phyloP scores from a whole-genome alignment of 768 basidiomycete species.

The Leccinum longicurvipes region DNA sequence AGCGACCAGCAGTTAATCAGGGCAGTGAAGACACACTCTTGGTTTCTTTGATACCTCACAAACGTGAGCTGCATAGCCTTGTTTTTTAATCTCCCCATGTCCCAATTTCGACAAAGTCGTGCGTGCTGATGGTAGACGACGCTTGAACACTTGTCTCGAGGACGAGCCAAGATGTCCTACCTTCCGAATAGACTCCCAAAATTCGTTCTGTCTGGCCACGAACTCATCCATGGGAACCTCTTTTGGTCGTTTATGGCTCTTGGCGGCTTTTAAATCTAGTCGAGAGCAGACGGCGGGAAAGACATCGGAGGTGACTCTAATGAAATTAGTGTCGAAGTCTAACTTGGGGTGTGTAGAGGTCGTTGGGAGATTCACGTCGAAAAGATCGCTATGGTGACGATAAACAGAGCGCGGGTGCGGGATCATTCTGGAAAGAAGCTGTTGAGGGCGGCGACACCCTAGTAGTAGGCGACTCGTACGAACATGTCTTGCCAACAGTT shows the following conservation, averaged over 20 bases:
- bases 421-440: slow-evolving; percentile 3
- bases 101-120: background rate
- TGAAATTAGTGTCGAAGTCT: rapidly evolving
- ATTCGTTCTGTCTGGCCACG: background rate
- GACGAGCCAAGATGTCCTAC: background rate
- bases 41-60: slow-evolving; percentile 1
- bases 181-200: background rate
- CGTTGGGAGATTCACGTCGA: background rate
- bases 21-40: slow-evolving; percentile 9
- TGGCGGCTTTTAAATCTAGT: background rate
- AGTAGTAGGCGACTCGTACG: background rate
- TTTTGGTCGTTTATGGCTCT: background rate
- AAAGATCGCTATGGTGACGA: background rate
- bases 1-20: background rate
- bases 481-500: slow-evolving; percentile 10
- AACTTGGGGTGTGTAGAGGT: background rate
- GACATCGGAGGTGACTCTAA: background rate
- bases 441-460: background rate
- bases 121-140: slow-evolving; percentile 6
- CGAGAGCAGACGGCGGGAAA: background rate
- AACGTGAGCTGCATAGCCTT: background rate
- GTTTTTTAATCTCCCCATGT: background rate
- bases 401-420: too few species aligned
- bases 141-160: background rate
- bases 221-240: background rate